phyloP scores from a whole-genome alignment of 805 yeast genomes.

The Wickerhamiella azyma region DNA sequence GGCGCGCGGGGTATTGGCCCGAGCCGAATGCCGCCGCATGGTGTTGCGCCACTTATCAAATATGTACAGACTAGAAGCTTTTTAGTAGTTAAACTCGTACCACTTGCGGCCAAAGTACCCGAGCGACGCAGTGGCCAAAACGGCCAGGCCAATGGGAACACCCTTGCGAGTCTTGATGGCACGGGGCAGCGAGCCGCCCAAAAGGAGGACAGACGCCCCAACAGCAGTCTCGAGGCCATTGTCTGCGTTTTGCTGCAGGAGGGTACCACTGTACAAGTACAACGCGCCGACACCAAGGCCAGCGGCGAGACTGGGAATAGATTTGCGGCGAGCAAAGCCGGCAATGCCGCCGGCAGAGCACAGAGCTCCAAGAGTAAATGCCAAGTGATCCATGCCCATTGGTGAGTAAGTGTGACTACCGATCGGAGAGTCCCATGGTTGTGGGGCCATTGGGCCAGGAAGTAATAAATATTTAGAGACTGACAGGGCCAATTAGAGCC shows the following conservation, averaged over 20 bases:
- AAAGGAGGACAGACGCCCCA: constrained; percentile 50
- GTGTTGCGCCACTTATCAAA: no score
- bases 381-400: constrained; percentile 52
- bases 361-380: constrained; percentile 55
- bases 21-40: no score
- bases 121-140: constrained; percentile 49
- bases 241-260: constrained; percentile 57
- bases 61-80: background rate
- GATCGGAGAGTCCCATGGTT: no score
- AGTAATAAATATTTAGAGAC: no score
- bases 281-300: constrained; percentile 37
- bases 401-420: background rate
- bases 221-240: constrained; percentile 73
- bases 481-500: no score
- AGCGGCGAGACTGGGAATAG: constrained; percentile 68
- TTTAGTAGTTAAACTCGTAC: constrained; percentile 43
- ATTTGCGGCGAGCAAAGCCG: constrained; percentile 56
- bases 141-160: constrained; percentile 52
- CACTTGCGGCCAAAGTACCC: constrained; percentile 64
- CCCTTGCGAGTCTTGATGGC: constrained; percentile 54
- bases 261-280: constrained; percentile 39
- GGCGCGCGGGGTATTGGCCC: background rate
- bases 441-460: no score
- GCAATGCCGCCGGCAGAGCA: constrained; percentile 56
- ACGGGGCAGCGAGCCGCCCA: constrained; percentile 62